Evolutionary conservation across 2,329 filamentous ascomycete genomes (phyloP).

Genomic region (Graphilbum ipis-grandicollis): DNA sequence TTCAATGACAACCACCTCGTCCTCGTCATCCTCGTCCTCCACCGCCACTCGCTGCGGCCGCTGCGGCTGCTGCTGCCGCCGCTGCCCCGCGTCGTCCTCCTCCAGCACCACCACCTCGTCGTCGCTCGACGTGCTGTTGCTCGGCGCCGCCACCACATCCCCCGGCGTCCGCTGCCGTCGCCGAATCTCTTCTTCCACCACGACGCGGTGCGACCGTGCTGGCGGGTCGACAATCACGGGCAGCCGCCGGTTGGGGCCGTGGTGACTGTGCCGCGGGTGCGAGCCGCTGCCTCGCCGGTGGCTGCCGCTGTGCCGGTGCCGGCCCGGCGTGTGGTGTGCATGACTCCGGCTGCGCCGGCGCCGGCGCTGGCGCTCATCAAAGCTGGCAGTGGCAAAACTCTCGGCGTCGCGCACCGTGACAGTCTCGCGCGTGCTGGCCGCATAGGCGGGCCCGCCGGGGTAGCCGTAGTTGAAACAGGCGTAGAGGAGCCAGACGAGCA

Average conservation of each 20-base stretch:
- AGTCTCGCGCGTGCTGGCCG: background rate
- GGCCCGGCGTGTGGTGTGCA: background rate
- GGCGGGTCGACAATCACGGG: background rate
- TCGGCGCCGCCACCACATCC: too few species aligned
- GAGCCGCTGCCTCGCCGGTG: background rate
- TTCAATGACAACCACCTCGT: constrained; percentile 19
- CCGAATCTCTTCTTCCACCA: background rate
- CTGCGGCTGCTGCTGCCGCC: background rate
- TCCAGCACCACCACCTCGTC: background rate
- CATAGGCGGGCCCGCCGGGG: constrained; percentile 3
- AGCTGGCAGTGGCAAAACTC: constrained; percentile 11
- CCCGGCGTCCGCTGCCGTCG: background rate
- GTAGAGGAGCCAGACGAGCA: constrained; percentile 18
- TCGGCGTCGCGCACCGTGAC: constrained; percentile 6
- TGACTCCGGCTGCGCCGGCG: too few species aligned
- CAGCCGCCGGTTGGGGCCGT: background rate
- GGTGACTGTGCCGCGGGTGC: background rate
- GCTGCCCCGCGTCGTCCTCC: background rate
- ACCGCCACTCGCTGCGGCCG: constrained; percentile 7
- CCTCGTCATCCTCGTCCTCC: constrained; percentile 9
- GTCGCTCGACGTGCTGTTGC: too few species aligned
- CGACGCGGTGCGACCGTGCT: background rate
- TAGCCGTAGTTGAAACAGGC: constrained; percentile 13
- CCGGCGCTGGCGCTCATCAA: constrained; percentile 9
- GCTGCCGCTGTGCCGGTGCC: background rate